Evolutionary conservation across 148 eudicot species (phyloP).

Genomic region (Cornus florida): DNA sequence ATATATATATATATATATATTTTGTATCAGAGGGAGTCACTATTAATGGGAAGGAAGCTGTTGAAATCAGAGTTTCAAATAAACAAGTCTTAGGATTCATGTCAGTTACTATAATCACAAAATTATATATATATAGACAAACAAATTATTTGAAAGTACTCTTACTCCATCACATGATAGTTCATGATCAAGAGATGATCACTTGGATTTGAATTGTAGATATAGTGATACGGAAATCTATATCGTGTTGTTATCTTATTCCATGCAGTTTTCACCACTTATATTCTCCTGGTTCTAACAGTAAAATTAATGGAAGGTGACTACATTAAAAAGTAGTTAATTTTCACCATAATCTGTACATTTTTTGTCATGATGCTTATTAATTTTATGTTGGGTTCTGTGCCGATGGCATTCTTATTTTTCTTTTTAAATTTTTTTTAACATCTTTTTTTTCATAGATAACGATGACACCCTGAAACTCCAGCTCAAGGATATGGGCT

Average conservation of each 20-base stretch:
- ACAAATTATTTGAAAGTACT: background rate
- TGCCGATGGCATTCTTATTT: background rate
- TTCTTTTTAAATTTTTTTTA: background rate
- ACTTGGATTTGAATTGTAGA: background rate
- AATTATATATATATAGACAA: conserved; percentile 27
- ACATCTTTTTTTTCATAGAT: conserved; percentile 28
- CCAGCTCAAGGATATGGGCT: conserved; percentile 67
- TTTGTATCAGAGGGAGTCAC: too few relatives aligned
- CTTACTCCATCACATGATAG: conserved; percentile 1
- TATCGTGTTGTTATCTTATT: background rate
- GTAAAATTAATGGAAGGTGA: background rate
- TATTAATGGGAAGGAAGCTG: too few relatives aligned
- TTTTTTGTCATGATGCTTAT: background rate
- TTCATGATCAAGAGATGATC: background rate
- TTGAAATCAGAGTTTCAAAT: too few relatives aligned
- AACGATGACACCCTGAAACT: conserved; percentile 56
- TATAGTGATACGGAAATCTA: background rate
- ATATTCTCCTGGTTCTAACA: background rate
- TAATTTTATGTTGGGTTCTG: background rate
- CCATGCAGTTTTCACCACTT: background rate
- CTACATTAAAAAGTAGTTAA: background rate
- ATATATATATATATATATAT: too few relatives aligned
- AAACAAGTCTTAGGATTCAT: too few relatives aligned
- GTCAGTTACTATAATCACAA: too few relatives aligned
- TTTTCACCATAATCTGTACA: background rate